Evolutionary conservation across 106 monocot species (phyloP).

Genomic region (Dendrobium huoshanense): DNA sequence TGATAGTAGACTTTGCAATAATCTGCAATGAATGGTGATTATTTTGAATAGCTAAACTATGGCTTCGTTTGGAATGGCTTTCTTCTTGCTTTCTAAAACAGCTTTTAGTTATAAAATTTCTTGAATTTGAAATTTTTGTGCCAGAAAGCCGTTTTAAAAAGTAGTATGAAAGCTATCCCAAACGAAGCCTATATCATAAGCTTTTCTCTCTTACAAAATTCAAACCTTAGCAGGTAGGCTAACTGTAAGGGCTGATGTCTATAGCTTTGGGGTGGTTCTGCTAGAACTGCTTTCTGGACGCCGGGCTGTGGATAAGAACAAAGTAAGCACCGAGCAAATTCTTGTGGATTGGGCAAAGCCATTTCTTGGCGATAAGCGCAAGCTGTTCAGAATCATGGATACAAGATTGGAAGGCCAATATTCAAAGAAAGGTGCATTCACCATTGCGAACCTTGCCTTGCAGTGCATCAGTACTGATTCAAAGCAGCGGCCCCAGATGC

Average conservation of each 20-base stretch:
- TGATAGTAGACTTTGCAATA: not conserved
- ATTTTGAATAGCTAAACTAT: too few species aligned
- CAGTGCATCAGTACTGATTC: constrained; percentile 55
- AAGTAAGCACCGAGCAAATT: constrained; percentile 53
- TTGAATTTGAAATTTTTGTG: too few species aligned
- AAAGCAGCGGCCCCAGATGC: constrained; percentile 69
- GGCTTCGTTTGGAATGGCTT: too few species aligned
- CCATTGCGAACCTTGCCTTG: constrained; percentile 47
- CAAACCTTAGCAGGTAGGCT: constrained; percentile 44
- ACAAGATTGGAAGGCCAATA: constrained; percentile 67
- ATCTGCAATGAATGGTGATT: too few species aligned
- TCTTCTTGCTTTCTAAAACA: too few species aligned
- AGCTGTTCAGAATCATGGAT: constrained; percentile 71
- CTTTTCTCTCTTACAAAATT: not conserved
- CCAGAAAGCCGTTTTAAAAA: too few species aligned
- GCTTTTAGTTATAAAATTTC: too few species aligned
- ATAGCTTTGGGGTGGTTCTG: constrained; percentile 88
- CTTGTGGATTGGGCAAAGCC: constrained; percentile 76
- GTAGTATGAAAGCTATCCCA: too few species aligned
- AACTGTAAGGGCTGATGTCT: constrained; percentile 82
- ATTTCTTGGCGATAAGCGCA: constrained; percentile 55
- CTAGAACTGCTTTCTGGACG: constrained; percentile 77
- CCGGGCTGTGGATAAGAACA: constrained; percentile 53
- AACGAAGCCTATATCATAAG: not conserved
- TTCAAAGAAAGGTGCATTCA: constrained; percentile 52